These are phyloP conservation scores for Pleurotus cornucopiae DNA, from an alignment of 768 basidiomycete genomes.

Conservation along the genomic window DNA sequence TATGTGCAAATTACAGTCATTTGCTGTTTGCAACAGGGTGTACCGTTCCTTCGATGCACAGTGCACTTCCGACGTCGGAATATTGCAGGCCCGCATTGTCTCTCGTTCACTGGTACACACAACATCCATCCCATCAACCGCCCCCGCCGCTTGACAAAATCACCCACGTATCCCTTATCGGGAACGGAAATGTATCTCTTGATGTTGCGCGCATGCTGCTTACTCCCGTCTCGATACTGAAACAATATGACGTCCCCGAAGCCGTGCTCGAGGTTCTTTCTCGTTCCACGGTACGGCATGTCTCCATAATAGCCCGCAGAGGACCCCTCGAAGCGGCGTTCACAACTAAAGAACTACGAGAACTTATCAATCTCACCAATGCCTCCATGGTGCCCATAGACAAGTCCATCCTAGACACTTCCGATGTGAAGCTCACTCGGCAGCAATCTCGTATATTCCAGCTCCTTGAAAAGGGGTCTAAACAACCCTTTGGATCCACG, in stretches of 20 bases:
- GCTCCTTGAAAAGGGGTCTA: conserved; percentile 63
- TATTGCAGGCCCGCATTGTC: conserved; percentile 71
- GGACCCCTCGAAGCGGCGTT: conserved; percentile 89
- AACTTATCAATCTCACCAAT: conserved; percentile 66
- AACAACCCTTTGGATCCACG: conserved; percentile 41
- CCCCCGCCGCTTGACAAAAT: conserved; percentile 63
- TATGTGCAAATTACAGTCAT: conserved; percentile 77
- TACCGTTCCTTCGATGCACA: conserved; percentile 57
- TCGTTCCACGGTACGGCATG: conserved; percentile 60
- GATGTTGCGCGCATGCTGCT: conserved; percentile 91
- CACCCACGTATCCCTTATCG: conserved; percentile 78
- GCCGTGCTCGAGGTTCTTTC: conserved; percentile 66
- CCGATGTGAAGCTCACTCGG: conserved; percentile 35
- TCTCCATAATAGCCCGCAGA: conserved; percentile 81
- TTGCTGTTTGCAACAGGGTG: conserved; percentile 87
- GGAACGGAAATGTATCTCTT: conserved; percentile 92
- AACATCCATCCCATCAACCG: conserved; percentile 67
- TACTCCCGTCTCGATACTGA: conserved; percentile 56
- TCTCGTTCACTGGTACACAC: conserved; percentile 96
- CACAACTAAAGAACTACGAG: conserved; percentile 89
- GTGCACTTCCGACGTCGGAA: conserved; percentile 41
- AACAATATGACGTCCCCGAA: conserved; percentile 74
- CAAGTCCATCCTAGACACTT: conserved; percentile 33
- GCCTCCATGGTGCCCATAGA: conserved; percentile 65
- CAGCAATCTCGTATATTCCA: conserved; percentile 67